phyloP scores from a whole-genome alignment of 345 rosid genomes.

The Acer saccharum region DNA sequence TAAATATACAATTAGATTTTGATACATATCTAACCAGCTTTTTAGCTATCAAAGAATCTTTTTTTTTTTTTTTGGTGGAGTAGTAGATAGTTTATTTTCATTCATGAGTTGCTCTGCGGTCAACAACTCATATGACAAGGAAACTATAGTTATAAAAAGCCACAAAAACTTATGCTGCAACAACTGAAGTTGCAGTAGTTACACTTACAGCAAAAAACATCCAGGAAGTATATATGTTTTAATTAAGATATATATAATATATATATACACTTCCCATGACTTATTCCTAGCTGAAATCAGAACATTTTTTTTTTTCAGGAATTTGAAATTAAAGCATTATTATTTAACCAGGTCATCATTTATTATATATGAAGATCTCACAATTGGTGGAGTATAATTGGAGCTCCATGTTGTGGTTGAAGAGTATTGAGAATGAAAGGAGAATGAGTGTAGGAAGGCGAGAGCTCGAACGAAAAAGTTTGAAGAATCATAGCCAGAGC shows the following conservation, averaged over 20 bases:
- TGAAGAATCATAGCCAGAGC: conserved; percentile 29
- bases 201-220: too few species aligned
- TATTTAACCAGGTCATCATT: neutral
- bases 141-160: too few species aligned
- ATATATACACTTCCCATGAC: too few species aligned
- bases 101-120: too few species aligned
- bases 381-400: conserved; percentile 13
- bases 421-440: conserved; percentile 19
- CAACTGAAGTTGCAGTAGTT: too few species aligned
- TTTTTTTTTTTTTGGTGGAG: neutral
- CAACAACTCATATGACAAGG: too few species aligned
- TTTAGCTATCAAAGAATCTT: neutral
- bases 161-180: too few species aligned
- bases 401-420: conserved; percentile 32
- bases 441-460: conserved; percentile 30
- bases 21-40: neutral
- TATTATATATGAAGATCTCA: conserved; percentile 10
- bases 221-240: too few species aligned
- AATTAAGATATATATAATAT: too few species aligned
- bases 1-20: neutral
- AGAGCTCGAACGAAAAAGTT: conserved; percentile 23
- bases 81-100: neutral
- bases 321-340: too few species aligned
- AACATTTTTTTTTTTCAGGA: too few species aligned
- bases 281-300: too few species aligned